Conservation (phyloP, 2,329 filamentous ascomycete species). For the Hypoxylon sp. region DNA sequence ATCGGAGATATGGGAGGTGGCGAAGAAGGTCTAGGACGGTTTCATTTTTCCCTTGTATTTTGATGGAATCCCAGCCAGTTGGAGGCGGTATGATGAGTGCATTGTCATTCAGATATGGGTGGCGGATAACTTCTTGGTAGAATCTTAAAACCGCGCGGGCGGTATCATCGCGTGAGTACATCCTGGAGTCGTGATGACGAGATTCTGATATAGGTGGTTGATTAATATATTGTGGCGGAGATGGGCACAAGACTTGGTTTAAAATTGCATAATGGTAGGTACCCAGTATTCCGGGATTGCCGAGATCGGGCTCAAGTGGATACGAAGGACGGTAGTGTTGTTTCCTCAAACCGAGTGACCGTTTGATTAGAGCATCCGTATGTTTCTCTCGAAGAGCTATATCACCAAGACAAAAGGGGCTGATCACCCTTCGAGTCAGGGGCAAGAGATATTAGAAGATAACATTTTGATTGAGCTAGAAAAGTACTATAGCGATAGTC, state of each 20-base stretch:
- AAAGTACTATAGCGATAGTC: too few relatives aligned
- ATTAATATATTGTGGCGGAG: background rate
- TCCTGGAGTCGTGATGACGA: background rate
- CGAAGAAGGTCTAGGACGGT: conserved; percentile 27
- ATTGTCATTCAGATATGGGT: conserved; percentile 21
- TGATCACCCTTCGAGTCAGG: too few relatives aligned
- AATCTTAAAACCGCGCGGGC: conserved; percentile 5
- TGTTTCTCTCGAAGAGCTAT: background rate
- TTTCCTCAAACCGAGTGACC: background rate
- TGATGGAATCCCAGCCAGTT: conserved; percentile 11
- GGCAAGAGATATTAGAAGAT: too few relatives aligned
- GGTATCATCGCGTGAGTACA: conserved; percentile 21
- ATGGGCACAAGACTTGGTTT: background rate
- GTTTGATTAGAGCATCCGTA: too few relatives aligned
- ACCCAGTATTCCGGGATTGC: background rate
- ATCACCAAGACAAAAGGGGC: too few relatives aligned
- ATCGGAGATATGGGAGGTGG: conserved; percentile 24
- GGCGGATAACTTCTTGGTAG: conserved; percentile 22
- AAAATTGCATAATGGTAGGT: background rate
- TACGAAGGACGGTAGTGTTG: background rate
- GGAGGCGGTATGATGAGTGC: conserved; percentile 12
- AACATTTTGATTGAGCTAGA: too few relatives aligned
- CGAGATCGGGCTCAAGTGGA: conserved; percentile 11
- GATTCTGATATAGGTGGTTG: background rate
- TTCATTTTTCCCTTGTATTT: conserved; percentile 17